Conservation (phyloP, 495 filamentous ascomycete species). For the Chaetomium tenue region DNA sequence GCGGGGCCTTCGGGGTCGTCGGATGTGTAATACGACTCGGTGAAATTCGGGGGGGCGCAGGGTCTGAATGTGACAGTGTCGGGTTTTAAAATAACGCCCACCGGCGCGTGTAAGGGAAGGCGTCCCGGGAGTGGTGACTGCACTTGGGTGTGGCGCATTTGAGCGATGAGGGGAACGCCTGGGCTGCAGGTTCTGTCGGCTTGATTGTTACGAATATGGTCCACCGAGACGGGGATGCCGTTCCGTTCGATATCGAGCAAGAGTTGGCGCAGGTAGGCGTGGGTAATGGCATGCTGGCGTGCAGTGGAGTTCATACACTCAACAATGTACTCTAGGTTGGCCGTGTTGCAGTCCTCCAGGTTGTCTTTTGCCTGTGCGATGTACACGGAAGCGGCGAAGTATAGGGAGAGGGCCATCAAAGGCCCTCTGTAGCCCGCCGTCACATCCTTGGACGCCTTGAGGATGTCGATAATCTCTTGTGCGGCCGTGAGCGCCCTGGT, state of each 20-base stretch:
- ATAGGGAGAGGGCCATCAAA: conserved; percentile 43
- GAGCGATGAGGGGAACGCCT: conserved; percentile 44
- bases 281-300: conserved; percentile 39
- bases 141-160: conserved; percentile 34
- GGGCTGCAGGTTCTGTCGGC: conserved; percentile 20
- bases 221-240: conserved; percentile 29
- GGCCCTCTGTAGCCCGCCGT: conserved; percentile 35
- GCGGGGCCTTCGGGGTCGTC: conserved; percentile 2
- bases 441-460: conserved; percentile 39
- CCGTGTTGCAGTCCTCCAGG: conserved; percentile 13
- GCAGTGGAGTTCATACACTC: conserved; percentile 41
- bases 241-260: conserved; percentile 42
- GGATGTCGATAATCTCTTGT: conserved; percentile 46
- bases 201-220: not conserved
- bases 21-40: not conserved
- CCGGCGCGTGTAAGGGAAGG: conserved; percentile 35
- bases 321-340: conserved; percentile 44
- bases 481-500: conserved; percentile 40
- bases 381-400: conserved; percentile 45
- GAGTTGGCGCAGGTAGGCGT: conserved; percentile 43
- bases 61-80: not conserved
- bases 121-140: conserved; percentile 39
- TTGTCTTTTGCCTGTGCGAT: conserved; percentile 37
- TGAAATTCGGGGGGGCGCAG: not conserved
- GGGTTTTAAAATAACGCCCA: conserved; percentile 13